These are phyloP conservation scores for Plasmodium chabaudi DNA, from an alignment of 169 alveolate genomes.

Conservation along the genomic window DNA sequence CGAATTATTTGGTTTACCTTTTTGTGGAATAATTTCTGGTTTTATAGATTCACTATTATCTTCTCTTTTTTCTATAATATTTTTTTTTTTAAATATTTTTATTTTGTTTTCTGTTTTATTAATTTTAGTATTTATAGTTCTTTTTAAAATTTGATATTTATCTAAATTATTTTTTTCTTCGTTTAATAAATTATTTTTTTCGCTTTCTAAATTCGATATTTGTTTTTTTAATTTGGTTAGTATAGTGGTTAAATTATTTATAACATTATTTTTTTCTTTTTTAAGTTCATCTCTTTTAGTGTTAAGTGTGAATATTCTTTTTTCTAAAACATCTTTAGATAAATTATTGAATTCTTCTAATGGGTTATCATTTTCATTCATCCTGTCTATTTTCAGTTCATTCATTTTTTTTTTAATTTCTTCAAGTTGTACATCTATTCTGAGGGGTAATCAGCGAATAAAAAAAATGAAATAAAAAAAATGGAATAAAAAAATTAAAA, in stretches of 20 bases:
- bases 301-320: constrained; percentile 27
- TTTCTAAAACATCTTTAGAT: constrained; percentile 36
- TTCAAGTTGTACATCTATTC: constrained; percentile 35
- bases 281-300: constrained; percentile 60
- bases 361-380: constrained; percentile 14
- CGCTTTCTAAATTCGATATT: constrained; percentile 35
- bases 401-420: constrained; percentile 59
- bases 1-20: not conserved
- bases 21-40: not conserved
- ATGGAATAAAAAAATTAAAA: not conserved
- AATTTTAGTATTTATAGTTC: constrained; percentile 28
- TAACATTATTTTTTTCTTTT: constrained; percentile 57
- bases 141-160: constrained; percentile 33
- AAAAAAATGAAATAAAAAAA: no score
- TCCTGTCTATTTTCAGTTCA: constrained; percentile 29
- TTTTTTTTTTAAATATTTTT: not conserved
- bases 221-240: constrained; percentile 39
- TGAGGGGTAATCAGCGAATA: not conserved
- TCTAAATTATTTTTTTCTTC: constrained; percentile 53
- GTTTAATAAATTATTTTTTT: constrained; percentile 40
- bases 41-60: not conserved
- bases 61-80: not conserved
- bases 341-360: not conserved
- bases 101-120: constrained; percentile 20
- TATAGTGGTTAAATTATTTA: constrained; percentile 14